Evolutionary conservation across 441 rosid species (phyloP), one percentile per base, ranked within the genome.

Genomic region (Melastoma candidum): DNA sequence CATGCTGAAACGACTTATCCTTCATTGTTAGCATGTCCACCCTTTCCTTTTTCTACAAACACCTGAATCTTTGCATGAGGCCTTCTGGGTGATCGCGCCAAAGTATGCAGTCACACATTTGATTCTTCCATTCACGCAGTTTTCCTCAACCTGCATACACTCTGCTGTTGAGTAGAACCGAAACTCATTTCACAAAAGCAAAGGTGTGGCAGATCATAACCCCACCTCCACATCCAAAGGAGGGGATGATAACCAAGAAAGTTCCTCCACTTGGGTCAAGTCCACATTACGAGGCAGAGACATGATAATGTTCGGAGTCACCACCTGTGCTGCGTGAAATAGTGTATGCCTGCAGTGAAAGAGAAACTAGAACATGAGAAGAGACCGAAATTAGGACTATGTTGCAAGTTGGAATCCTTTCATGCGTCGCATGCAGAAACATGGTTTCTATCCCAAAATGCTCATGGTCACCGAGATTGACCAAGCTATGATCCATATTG

Each of bases 191-290:
- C 12, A 24, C 46, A 25, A 12, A 36, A 14, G n/a, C 41, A 7
- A 9, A 14, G 36, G 11, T 2, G 14, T 60, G 4, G 26, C 2
- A 2, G 27, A 52, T 7, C 5, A 27, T 26, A 22, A 29, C 17
- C 11, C 13, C 57, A 69, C 73, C 68, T 69, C 59, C n/a, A 69
- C 44, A 2, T 50, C 53, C 47, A 69, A 53, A 59, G 73, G 73
- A 56, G 69, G 69, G 51, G 73, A 64, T 32, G 69, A 69, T 29
- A 64, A 59, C 73, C 73, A 69, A 12, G 69, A 56, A 36, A 69
- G 73, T 47, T 61, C 67, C 54, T 69, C 66, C 26, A 69, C 70
- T 61, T 65, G 64, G 26, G 46, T 44, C 48, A 69, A 57, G 55
- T 65, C 62, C 57, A 65, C 26, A 58, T 69, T 69, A 26, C 70